Evolutionary conservation across 768 basidiomycete genomes (phyloP).

Genomic region (Crepidotus variabilis): DNA sequence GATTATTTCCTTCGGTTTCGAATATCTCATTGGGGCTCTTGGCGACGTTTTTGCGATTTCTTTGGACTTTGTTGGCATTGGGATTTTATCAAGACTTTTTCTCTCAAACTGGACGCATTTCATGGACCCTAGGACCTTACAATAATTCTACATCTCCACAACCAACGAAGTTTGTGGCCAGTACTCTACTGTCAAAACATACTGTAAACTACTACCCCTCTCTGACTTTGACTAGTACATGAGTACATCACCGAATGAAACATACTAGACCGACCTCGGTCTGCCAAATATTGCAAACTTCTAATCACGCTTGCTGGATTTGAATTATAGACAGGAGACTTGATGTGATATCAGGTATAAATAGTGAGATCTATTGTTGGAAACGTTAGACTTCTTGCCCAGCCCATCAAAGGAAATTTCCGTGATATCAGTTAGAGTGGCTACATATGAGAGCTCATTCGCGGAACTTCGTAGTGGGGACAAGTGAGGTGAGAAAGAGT

Average conservation of each 20-base stretch:
- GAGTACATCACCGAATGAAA: background rate
- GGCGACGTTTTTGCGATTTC: background rate
- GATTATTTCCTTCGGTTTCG: constrained; percentile 4
- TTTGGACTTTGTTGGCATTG: constrained; percentile 3
- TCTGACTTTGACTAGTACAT: background rate
- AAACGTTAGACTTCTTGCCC: too few relatives aligned
- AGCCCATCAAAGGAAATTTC: too few relatives aligned
- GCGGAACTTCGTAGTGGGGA: too few relatives aligned
- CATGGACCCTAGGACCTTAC: background rate
- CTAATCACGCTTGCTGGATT: background rate
- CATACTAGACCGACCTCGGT: too few relatives aligned
- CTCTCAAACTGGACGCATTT: background rate
- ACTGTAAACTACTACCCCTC: constrained; percentile 1
- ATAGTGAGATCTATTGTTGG: background rate
- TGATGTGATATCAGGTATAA: background rate
- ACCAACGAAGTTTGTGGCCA: background rate
- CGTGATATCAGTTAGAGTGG: too few relatives aligned
- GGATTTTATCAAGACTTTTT: background rate
- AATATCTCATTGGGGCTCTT: constrained; percentile 9
- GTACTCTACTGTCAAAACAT: background rate
- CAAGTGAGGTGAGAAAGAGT: too few relatives aligned
- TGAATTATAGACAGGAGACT: background rate
- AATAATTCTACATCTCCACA: constrained; percentile 1
- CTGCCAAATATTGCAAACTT: background rate
- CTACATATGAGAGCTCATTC: too few relatives aligned